phyloP scores from a whole-genome alignment of 1,284 basidiomycete genomes.

The Ustilago trichophora region DNA sequence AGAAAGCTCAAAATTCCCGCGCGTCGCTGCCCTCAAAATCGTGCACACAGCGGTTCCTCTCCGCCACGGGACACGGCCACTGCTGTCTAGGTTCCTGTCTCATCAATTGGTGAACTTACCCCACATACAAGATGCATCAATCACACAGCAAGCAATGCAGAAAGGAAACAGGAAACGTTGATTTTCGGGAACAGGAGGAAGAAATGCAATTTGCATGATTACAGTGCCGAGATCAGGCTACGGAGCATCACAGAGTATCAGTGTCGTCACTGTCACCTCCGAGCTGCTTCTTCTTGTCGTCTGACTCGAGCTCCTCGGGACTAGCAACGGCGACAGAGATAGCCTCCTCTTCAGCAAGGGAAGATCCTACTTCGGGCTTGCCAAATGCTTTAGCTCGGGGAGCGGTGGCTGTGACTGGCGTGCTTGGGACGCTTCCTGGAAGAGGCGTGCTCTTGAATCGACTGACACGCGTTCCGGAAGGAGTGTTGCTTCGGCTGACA shows the following conservation, averaged over 20 bases:
- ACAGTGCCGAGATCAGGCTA: no score
- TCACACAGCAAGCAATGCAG: background rate
- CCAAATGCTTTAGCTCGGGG: slow-evolving; percentile 15
- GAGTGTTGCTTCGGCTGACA: slow-evolving; percentile 41
- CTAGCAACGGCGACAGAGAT: slow-evolving; percentile 14
- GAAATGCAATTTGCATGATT: no score
- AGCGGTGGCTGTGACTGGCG: slow-evolving; percentile 10
- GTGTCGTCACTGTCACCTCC: slow-evolving; percentile 15
- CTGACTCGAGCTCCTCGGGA: slow-evolving; percentile 26
- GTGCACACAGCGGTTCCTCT: slow-evolving; percentile 11
- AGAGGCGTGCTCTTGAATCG: slow-evolving; percentile 50
- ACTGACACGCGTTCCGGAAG: slow-evolving; percentile 35
- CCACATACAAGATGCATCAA: no score
- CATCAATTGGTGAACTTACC: no score
- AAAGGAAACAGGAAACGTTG: background rate
- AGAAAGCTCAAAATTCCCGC: no score
- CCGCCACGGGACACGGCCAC: no score
- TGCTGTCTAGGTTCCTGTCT: no score
- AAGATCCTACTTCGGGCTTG: slow-evolving; percentile 22
- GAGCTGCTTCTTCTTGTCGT: slow-evolving; percentile 33
- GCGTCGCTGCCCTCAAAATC: background rate
- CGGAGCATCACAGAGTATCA: no score
- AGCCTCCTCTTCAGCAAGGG: slow-evolving; percentile 20
- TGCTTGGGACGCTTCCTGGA: slow-evolving; percentile 14
- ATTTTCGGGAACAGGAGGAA: background rate